Conservation (phyloP, 345 rosid species). For the Eucalyptus melliodora region DNA sequence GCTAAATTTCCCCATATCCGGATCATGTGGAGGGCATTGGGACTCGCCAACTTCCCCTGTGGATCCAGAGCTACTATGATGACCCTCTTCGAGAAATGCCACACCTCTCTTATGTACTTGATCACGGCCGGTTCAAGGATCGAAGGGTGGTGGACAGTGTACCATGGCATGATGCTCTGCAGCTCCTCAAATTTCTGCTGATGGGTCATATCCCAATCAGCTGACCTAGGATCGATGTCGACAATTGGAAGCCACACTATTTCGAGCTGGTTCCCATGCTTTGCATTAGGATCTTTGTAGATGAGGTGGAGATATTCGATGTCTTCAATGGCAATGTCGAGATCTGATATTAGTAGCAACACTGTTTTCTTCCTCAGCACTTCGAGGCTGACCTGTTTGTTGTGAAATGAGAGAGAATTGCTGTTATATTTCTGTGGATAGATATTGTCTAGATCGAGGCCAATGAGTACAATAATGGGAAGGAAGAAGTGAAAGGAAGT, state of each 20-base stretch:
- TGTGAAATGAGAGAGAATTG: not conserved
- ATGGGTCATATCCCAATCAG: slow-evolving; percentile 4
- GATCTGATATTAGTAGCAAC: slow-evolving; percentile 18
- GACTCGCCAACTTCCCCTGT: slow-evolving; percentile 4
- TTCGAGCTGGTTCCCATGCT: not conserved
- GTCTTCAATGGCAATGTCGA: slow-evolving; percentile 21
- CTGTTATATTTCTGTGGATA: not conserved
- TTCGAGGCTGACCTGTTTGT: slow-evolving; percentile 2
- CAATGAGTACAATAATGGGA: not conserved
- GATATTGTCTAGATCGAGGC: not conserved
- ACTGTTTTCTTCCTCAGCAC: slow-evolving; percentile 8
- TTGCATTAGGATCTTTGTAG: not conserved
- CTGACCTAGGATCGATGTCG: not conserved
- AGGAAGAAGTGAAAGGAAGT: not conserved
- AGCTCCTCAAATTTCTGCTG: slow-evolving; percentile 3
- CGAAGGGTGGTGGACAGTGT: slow-evolving; percentile 12
- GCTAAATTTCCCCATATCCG: slow-evolving; percentile 16
- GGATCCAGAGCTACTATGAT: slow-evolving; percentile 16
- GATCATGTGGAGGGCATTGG: slow-evolving; percentile 15
- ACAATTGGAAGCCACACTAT: slow-evolving; percentile 40
- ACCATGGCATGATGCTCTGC: slow-evolving; percentile 15
- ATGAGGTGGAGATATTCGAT: not conserved
- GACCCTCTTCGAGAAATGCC: slow-evolving; percentile 5
- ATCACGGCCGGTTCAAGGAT: slow-evolving; percentile 6
- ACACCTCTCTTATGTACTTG: slow-evolving; percentile 17